Evolutionary conservation across 1,284 basidiomycete species (phyloP).

Genomic region (Moniliophthora roreri): DNA sequence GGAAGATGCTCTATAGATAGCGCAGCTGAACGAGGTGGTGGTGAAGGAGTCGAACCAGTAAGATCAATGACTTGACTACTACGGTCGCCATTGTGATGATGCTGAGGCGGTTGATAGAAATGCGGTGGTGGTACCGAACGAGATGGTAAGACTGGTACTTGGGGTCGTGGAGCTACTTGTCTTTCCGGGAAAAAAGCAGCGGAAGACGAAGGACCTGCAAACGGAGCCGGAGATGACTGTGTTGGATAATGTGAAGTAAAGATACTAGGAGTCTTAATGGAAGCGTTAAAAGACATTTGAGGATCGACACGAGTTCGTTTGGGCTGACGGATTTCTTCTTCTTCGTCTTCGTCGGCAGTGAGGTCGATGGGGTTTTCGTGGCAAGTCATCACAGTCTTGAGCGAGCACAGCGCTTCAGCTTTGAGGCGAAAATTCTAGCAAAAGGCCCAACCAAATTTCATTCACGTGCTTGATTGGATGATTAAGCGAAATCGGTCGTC

Average conservation of each 20-base stretch:
- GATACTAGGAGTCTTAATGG: constrained; percentile 11
- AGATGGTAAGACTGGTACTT: constrained; percentile 19
- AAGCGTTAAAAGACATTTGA: constrained; percentile 25
- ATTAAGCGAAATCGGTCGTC: no score
- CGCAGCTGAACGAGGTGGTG: constrained; percentile 36
- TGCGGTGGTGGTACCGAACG: constrained; percentile 14
- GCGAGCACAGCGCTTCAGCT: no score
- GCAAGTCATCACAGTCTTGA: not conserved
- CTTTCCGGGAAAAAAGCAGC: constrained; percentile 26
- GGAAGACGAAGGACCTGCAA: constrained; percentile 40
- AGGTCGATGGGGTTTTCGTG: constrained; percentile 52
- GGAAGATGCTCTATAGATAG: constrained; percentile 44
- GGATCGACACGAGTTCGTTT: constrained; percentile 27
- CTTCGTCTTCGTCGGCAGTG: constrained; percentile 58
- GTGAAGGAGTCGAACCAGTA: constrained; percentile 72
- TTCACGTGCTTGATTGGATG: no score
- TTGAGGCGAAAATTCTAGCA: no score
- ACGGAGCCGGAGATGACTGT: constrained; percentile 44
- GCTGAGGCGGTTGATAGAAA: no score
- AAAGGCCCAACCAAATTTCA: no score
- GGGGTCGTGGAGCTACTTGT: constrained; percentile 20
- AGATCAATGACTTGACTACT: constrained; percentile 70
- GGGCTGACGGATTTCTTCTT: constrained; percentile 20
- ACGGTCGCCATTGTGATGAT: constrained; percentile 16
- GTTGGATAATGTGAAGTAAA: constrained; percentile 9